Base-by-base conservation (phyloP, 495 filamentous ascomycete genomes). In the Bathelium albidoporum region DNA sequence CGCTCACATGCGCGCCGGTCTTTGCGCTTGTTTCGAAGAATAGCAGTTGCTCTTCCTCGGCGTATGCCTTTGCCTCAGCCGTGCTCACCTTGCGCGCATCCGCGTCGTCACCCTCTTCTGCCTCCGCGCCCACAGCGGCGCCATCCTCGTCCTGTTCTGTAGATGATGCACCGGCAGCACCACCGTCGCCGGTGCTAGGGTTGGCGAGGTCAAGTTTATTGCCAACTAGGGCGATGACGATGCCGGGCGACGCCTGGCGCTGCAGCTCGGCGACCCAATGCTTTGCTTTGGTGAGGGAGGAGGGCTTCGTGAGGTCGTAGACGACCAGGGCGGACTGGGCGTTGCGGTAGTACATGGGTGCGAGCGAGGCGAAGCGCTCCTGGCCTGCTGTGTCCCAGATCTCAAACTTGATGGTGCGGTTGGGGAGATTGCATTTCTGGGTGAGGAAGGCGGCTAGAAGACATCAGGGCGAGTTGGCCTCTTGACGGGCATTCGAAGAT, bases 361-460 rank as follows among this genome's bases (percentile, higher is more conserved):
- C 94, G 43, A 97, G 85, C 29, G 89, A 94, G 63, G 94, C 94
- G 74, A 97, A 98, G 62, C 94, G 90, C 77, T 98, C 94, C 77
- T 98, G 94, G 70, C 94, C 94, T 34, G 95, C 94, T 3, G 94
- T 98, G 82, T 98, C 94, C 94, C 94, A 98, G 70, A 98, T 98
- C 77, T 98, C 94, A 70, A 98, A 98, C 77, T 98, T 98, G 80
- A 98, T 97, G 64, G 90, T 98, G 62, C 94, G 86, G 69, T 87
- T 91, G 20, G 94, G 95, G 26, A 98, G 89, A 66, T 88, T 90
- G 80, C 91, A 96, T 87, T 97, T 97, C 75, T 98, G 94, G 66
- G 94, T 98, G 60, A 98, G 81, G 78, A 98, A 98, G 68, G 94
- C 94, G 69, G 94, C 94, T 97, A 74, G 59, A 39, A 24, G 20